Evolutionary conservation across 352 stramenopile species (phyloP), one percentile per base, ranked within the genome.

Genomic region (Phytophthora podocarpi): DNA sequence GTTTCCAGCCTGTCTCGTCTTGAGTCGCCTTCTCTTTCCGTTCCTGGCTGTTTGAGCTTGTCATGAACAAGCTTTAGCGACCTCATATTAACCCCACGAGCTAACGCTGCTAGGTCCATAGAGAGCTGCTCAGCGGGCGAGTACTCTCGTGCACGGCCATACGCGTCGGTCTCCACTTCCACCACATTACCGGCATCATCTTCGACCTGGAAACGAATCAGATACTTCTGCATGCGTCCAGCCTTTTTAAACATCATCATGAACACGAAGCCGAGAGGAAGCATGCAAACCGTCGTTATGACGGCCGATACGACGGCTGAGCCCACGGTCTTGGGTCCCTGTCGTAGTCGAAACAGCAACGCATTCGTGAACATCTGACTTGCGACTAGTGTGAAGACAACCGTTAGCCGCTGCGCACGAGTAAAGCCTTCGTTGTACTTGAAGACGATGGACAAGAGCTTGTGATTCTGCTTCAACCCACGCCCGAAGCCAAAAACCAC

Each of bases 231-330:
- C 43, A 74, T 70, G 6, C 73, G 67, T 2, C 73, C 82, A 5
- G 82, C 78, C 42, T 88, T 89, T 48, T 90, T 90, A 59, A 89
- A 92, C 67, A 92, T 82, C 16, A 85, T 68, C 35, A 89, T 63
- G 42, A 92, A 85, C 21, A 81, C 71, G 34, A 89, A 74, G 11
- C 72, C 76, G 0, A 92, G 69, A 0, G 82, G 82, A 0, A 90
- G 64, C 77, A 90, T 87, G 37, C 72, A 87, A 15, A 92, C 7
- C 3, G 78, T 81, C 18, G 80, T 79, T n/a, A 92, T 39, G 1
- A 89, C n/a, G 0, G 72, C 82, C 0, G 65, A 74, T 9, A 92
- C 78, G 32, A 90, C 55, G 41, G 75, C 74, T 13, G 77, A 81
- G 6, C 74, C 81, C 2, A 66, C 23, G 3, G 54, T 85, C 35